Base-by-base conservation (phyloP, 2,329 filamentous ascomycete species). In the Fusarium decemcellulare region DNA sequence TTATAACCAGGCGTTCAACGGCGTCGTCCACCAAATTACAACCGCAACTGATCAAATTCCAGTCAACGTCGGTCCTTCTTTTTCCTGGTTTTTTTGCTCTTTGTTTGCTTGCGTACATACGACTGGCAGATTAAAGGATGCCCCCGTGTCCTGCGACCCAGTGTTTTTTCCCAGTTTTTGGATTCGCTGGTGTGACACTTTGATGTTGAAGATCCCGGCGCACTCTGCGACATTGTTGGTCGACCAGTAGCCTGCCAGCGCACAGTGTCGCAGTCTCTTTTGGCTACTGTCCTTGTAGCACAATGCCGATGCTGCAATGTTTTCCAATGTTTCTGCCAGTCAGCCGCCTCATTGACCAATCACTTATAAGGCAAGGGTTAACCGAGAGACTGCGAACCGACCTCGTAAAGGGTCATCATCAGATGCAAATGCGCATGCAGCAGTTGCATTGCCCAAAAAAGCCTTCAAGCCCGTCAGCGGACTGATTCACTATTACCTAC, bases 61-160 rank as follows among this genome's bases (percentile, higher is more conserved):
- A 55, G 37, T 34, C 32, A 34, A 51, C 34, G 15, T n/a, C 10
- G 12, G 14, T 12, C 23, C 23, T 53, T 29, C 16, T 37, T 51
- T 36, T 14, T 32, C 2, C 18, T 23, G 2, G 10, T 34, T 46
- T 51, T 42, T 29, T 57, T 14, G 40, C 52, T 47, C 15, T 46
- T 18, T 40, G 51, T 54, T 54, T 52, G 48, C 30, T 56, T 53
- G 39, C 30, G 40, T 56, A 44, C n/a, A 12, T 43, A 48, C 55
- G 39, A 30, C 44, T 46, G 8, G 44, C 47, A 68, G 61, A 68
- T 68, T 65, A 68, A 68, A 68, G 65, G 65, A 68, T 61, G 54
- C 46, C 51, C 11, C 18, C 36, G 46, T 30, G 43, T 29, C 43
- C 12, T 40, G 18, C 30, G 65, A 61, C 65, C 65, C 65, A 46